Evolutionary conservation across 768 basidiomycete species (phyloP), one percentile per base, ranked within the genome.

Genomic region (Piloderma croceum): DNA sequence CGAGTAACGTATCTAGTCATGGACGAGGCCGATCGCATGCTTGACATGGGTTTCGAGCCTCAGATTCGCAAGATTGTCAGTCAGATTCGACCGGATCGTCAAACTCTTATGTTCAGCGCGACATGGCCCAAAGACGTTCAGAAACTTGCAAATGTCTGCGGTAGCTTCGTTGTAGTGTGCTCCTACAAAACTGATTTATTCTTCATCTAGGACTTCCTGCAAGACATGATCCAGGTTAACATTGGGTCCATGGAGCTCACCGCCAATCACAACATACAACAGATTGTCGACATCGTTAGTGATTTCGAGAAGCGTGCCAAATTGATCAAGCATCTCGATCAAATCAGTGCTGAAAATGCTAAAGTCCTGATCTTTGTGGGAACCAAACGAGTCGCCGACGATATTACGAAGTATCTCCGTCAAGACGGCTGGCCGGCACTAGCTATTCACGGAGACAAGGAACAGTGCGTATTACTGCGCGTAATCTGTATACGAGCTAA

Each of bases 11-110:
- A 98, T 64, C 76, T 99, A 29, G 96, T 99, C 58, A 89, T 99
- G 82, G 96, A 99, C 57, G 96, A 99, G 65, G 96, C 96, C 33
- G 96, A 99, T 70, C 90, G 96, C 57, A 99, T 99, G 96, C 77
- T 99, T 48, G 96, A 99, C 71, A 99, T 99, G 96, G 96, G 96
- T 74, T 99, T 99, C 69, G 96, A 99, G 68, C 96, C 96, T 39
- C 96, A 99, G 63, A 98, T 99, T 59, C 77, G 93, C 59, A 98
- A 98, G 70, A 97, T 99, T 49, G 89, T 98, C 50, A 73, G 83
- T 51, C 96, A 99, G 64, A 93, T 99, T 57, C 82, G 96, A 29
- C 96, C 96, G 31, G 96, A 99, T 70, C 80, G 96, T 55, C 96
- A 99, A 60, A 99, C 96, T 1, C 76, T 98, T 50, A 96, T 99